Evolutionary conservation across 2,329 filamentous ascomycete genomes (phyloP).

Genomic region (Fusarium equiseti): DNA sequence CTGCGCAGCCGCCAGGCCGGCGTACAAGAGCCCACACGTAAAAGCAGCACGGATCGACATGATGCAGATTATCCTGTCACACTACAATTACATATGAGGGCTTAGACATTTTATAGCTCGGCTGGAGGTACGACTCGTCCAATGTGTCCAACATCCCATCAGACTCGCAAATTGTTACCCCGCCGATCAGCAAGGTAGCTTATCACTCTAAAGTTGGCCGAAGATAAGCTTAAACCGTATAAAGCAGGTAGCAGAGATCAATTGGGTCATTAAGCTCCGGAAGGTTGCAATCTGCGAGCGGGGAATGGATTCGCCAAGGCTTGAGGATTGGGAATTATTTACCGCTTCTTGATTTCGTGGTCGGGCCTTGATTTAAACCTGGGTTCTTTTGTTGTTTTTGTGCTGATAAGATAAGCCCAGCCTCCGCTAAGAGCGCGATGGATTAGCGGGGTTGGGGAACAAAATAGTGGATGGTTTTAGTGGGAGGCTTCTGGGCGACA

Average conservation of each 20-base stretch:
- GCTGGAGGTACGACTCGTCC: not conserved
- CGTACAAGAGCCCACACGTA: slow-evolving; percentile 30
- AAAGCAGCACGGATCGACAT: slow-evolving; percentile 23
- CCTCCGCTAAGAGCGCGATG: not conserved
- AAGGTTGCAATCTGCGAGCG: slow-evolving; percentile 17
- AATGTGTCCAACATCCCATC: not conserved
- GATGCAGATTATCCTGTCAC: not conserved
- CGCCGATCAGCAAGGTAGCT: slow-evolving; percentile 27
- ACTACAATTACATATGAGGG: not conserved
- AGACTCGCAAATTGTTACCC: slow-evolving; percentile 3
- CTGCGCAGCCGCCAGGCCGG: slow-evolving; percentile 36
- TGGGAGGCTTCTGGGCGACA: not conserved
- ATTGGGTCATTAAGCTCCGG: slow-evolving; percentile 2
- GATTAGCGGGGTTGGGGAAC: not conserved
- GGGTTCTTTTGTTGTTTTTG: not conserved
- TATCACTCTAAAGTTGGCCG: slow-evolving; percentile 17
- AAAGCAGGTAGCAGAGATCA: slow-evolving; percentile 23
- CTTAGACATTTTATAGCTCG: slow-evolving; percentile 16
- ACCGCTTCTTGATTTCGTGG: not conserved
- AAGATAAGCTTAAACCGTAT: slow-evolving; percentile 34
- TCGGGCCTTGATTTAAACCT: not conserved
- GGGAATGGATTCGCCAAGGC: slow-evolving; percentile 30
- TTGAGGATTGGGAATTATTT: slow-evolving; percentile 11
- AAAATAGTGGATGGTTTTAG: not conserved
- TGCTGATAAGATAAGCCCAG: not conserved